phyloP scores from a whole-genome alignment of 2,329 filamentous ascomycete genomes.

The Hysterium pulicare region DNA sequence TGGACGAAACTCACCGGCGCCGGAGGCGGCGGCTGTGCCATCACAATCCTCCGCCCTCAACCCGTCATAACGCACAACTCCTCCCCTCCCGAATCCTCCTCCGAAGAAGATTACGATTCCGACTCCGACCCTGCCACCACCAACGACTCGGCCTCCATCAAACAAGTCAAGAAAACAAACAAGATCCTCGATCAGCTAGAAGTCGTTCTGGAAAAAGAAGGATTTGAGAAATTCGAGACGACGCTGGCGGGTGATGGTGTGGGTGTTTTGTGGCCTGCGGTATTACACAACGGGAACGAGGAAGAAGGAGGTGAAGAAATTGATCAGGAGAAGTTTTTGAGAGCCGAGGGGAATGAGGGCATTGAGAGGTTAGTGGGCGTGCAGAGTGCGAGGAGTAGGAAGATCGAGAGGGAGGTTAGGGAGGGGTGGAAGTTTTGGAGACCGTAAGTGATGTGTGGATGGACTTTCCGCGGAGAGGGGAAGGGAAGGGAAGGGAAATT shows the following conservation, averaged over 20 bases:
- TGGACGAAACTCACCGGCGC: conserved; percentile 98
- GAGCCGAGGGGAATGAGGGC: conserved; percentile 76
- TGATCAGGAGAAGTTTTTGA: conserved; percentile 82
- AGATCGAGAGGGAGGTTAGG: conserved; percentile 27
- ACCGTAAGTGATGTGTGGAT: too few relatives aligned
- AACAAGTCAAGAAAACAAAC: conserved; percentile 28
- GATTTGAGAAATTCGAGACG: conserved; percentile 81
- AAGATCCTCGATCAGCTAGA: conserved; percentile 59
- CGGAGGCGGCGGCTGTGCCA: conserved; percentile 92
- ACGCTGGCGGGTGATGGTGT: conserved; percentile 91
- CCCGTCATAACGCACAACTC: conserved; percentile 42
- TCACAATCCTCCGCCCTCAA: conserved; percentile 77
- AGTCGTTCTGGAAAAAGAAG: conserved; percentile 53
- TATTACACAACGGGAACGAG: conserved; percentile 78
- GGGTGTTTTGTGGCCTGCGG: conserved; percentile 88
- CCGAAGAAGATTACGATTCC: conserved; percentile 7
- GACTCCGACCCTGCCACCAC: conserved; percentile 19
- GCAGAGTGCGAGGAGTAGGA: conserved; percentile 17
- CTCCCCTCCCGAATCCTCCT: conserved; percentile 21
- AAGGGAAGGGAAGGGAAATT: too few relatives aligned
- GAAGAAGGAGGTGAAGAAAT: conserved; percentile 87
- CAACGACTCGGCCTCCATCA: conserved; percentile 22
- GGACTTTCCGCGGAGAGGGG: too few relatives aligned
- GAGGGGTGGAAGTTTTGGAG: conserved; percentile 42
- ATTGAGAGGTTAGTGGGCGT: conserved; percentile 87